A percentile compares a stretch with the other conserved stretches of the same genome.
Conservation (phyloP, 1,284 basidiomycete species). For the Microbotryum saponariae region DNA sequence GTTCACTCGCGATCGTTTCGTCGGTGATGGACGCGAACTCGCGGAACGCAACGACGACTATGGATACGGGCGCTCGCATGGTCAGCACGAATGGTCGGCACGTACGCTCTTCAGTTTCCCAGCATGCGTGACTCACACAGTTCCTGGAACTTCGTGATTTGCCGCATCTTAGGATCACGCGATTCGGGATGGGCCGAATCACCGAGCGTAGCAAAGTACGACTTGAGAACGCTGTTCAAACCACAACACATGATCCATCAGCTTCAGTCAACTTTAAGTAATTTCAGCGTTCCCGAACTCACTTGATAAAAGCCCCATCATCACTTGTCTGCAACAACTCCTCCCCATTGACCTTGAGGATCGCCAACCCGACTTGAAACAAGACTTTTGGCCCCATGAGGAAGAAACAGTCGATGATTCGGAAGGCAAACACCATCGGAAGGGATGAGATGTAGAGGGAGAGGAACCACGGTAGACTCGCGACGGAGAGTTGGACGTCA, state of each 20-base stretch:
- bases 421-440: slow-evolving; percentile 98
- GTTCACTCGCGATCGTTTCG: slow-evolving; percentile 83
- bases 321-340: slow-evolving; percentile 90
- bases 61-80: slow-evolving; percentile 10
- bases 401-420: slow-evolving; percentile 98
- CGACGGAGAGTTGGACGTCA: slow-evolving; percentile 94
- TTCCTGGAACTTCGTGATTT: slow-evolving; percentile 97
- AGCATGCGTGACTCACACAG: slow-evolving; percentile 43
- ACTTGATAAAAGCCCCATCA: slow-evolving; percentile 95
- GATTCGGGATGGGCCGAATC: slow-evolving; percentile 91
- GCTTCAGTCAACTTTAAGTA: not conserved
- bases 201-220: slow-evolving; percentile 87
- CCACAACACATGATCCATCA: not conserved
- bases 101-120: slow-evolving; percentile 4
- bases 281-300: slow-evolving; percentile 2
- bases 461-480: slow-evolving; percentile 96
- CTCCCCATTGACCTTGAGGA: slow-evolving; percentile 96
- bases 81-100: slow-evolving; percentile 37
- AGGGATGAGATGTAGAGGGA: slow-evolving; percentile 89
- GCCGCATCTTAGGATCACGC: slow-evolving; percentile 76
- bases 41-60: slow-evolving; percentile 76
- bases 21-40: slow-evolving; percentile 93
- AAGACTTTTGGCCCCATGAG: slow-evolving; percentile 93
- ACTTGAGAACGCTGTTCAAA: slow-evolving; percentile 67
- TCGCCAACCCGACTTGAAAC: slow-evolving; percentile 96